phyloP scores from a whole-genome alignment of 2,329 filamentous ascomycete species.

The Pyrenophora tritici-repentis region DNA sequence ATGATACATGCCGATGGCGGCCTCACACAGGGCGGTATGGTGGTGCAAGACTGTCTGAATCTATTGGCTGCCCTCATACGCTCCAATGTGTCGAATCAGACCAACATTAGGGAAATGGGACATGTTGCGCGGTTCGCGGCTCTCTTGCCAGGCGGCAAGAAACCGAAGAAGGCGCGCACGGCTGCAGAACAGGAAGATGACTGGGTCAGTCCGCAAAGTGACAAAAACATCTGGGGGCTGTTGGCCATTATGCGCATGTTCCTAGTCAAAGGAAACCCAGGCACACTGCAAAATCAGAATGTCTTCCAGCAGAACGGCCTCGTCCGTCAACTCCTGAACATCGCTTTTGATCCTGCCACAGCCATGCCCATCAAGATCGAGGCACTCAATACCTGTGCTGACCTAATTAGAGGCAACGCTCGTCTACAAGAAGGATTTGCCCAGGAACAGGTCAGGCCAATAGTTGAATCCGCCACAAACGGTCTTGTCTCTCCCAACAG shows the following conservation, averaged over 20 bases:
- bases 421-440: conserved; percentile 87
- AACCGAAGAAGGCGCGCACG: conserved; percentile 59
- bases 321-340: conserved; percentile 76
- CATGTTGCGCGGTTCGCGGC: conserved; percentile 74
- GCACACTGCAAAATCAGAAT: conserved; percentile 80
- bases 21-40: conserved; percentile 78
- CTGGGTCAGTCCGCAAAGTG: conserved; percentile 77
- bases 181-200: conserved; percentile 65
- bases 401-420: conserved; percentile 82
- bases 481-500: conserved; percentile 54
- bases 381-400: conserved; percentile 83
- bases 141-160: conserved; percentile 67
- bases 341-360: conserved; percentile 76
- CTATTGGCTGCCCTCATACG: conserved; percentile 86
- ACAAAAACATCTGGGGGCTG: conserved; percentile 90
- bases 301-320: conserved; percentile 85
- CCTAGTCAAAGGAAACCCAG: conserved; percentile 76
- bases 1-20: conserved; percentile 84
- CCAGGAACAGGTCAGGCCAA: conserved; percentile 75
- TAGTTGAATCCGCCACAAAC: conserved; percentile 54
- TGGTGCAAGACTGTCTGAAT: conserved; percentile 91
- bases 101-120: conserved; percentile 88
- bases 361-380: conserved; percentile 81
- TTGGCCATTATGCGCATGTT: conserved; percentile 87
- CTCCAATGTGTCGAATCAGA: conserved; percentile 89